phyloP scores from a whole-genome alignment of 78 protist genomes.

The Bigelowiella natans region DNA sequence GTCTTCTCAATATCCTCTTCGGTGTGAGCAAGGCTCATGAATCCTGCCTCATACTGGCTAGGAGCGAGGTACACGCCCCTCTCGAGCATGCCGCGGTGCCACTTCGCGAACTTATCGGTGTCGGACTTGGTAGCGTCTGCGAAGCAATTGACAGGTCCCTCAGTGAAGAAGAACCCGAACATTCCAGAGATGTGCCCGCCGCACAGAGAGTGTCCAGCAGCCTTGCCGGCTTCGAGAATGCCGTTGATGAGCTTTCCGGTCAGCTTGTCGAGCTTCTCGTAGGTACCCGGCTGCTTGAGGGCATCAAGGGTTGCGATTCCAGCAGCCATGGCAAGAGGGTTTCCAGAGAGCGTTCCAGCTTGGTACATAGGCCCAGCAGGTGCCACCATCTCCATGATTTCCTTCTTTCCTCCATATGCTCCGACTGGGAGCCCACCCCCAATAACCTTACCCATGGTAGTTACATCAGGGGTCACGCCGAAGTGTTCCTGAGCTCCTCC shows the following conservation, averaged over 20 bases:
- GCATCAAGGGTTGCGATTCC: conserved; percentile 33
- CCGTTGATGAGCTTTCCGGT: conserved; percentile 32
- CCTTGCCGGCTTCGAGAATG: conserved; percentile 27
- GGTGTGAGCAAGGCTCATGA: conserved; percentile 26
- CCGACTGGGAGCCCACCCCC: conserved; percentile 45
- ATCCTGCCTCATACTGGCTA: conserved; percentile 38
- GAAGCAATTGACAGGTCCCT: conserved; percentile 28
- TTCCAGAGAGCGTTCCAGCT: conserved; percentile 39
- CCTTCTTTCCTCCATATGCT: conserved; percentile 36
- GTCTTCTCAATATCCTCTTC: conserved; percentile 27
- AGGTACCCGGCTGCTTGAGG: conserved; percentile 2
- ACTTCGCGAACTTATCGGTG: conserved; percentile 18
- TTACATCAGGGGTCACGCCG: conserved; percentile 38
- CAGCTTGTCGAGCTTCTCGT: neutral
- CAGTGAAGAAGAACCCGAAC: conserved; percentile 41
- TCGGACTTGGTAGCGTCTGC: conserved; percentile 25
- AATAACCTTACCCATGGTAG: conserved; percentile 39
- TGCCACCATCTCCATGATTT: conserved; percentile 42
- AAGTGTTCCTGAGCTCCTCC: conserved; percentile 41
- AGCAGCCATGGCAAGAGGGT: conserved; percentile 43
- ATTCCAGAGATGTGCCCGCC: conserved; percentile 31
- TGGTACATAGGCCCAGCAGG: conserved; percentile 48
- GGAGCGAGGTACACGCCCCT: conserved; percentile 41
- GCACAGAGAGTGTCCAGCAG: conserved; percentile 15
- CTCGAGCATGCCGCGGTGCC: conserved; percentile 43